Evolutionary conservation across 495 filamentous ascomycete species (phyloP).

Genomic region (Evernia prunastri): DNA sequence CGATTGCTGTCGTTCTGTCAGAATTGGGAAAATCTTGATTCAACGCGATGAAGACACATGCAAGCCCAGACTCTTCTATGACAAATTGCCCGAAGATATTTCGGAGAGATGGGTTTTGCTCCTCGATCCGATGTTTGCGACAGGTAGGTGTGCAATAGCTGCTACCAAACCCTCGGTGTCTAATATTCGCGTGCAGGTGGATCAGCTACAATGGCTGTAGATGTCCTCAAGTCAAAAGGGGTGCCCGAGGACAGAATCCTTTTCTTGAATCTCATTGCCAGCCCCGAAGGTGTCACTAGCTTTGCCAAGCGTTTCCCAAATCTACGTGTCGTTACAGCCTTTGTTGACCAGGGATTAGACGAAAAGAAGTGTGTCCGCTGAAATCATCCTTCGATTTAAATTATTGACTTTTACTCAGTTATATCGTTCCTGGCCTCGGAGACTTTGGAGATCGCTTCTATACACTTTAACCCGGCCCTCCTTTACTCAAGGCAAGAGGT

Average conservation of each 20-base stretch:
- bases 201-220: slow-evolving; percentile 92
- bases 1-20: slow-evolving; percentile 91
- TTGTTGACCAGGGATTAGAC: slow-evolving; percentile 89
- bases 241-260: slow-evolving; percentile 93
- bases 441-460: slow-evolving; percentile 98
- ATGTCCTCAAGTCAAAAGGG: slow-evolving; percentile 78
- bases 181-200: slow-evolving; percentile 54
- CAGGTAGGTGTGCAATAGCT: slow-evolving; percentile 64
- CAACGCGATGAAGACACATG: slow-evolving; percentile 94
- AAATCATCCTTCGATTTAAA: not conserved
- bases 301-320: slow-evolving; percentile 92
- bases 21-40: slow-evolving; percentile 97
- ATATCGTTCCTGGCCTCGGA: slow-evolving; percentile 90
- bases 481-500: not conserved
- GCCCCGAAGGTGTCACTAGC: slow-evolving; percentile 80
- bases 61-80: slow-evolving; percentile 88
- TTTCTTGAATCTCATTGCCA: slow-evolving; percentile 93
- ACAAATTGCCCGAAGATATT: slow-evolving; percentile 93
- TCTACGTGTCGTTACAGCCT: slow-evolving; percentile 89
- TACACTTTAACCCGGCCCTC: slow-evolving; percentile 56
- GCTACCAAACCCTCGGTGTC: not conserved
- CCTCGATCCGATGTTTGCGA: slow-evolving; percentile 98
- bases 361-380: slow-evolving; percentile 76
- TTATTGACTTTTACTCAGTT: slow-evolving; percentile 47
- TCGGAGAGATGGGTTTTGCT: slow-evolving; percentile 85